A percentile compares a stretch with the other conserved stretches of the same genome.
phyloP scores from a whole-genome alignment of 495 filamentous ascomycete species.

The Penicillium soppii region DNA sequence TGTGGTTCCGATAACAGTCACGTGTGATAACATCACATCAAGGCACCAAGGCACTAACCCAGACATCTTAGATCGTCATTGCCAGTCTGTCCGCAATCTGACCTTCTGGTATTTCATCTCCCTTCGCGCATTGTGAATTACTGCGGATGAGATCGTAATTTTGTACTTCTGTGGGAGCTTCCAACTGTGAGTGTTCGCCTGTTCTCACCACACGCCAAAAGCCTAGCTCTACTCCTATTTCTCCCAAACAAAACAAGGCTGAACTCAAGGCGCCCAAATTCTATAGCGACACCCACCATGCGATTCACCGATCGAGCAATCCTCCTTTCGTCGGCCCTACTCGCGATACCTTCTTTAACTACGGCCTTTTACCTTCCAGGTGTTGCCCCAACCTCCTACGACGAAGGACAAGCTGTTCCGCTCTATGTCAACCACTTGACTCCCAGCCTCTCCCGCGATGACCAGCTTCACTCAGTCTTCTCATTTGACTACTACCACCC shows the following conservation, averaged over 20 bases:
- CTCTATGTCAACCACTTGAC: slow-evolving; percentile 92
- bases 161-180: neutral
- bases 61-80: slow-evolving; percentile 5
- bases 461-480: slow-evolving; percentile 82
- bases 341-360: slow-evolving; percentile 48
- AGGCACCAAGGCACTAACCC: slow-evolving; percentile 1
- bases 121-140: neutral
- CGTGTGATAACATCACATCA: slow-evolving; percentile 18
- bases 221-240: neutral
- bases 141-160: slow-evolving; percentile 4
- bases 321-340: slow-evolving; percentile 28
- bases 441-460: slow-evolving; percentile 74
- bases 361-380: slow-evolving; percentile 93
- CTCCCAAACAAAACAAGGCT: slow-evolving; percentile 10
- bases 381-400: slow-evolving; percentile 91
- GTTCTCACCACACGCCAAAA: neutral
- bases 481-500: slow-evolving; percentile 94
- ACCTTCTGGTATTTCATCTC: neutral
- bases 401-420: slow-evolving; percentile 70
- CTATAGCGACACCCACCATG: slow-evolving; percentile 33
- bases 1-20: slow-evolving; percentile 34
- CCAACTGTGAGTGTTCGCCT: neutral
- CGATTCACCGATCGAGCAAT: slow-evolving; percentile 33
- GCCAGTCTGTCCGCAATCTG: slow-evolving; percentile 8
- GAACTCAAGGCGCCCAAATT: slow-evolving; percentile 5